These are phyloP conservation scores for Sutorius eximius DNA, from an alignment of 1,284 basidiomycete genomes.

Conservation along the genomic window DNA sequence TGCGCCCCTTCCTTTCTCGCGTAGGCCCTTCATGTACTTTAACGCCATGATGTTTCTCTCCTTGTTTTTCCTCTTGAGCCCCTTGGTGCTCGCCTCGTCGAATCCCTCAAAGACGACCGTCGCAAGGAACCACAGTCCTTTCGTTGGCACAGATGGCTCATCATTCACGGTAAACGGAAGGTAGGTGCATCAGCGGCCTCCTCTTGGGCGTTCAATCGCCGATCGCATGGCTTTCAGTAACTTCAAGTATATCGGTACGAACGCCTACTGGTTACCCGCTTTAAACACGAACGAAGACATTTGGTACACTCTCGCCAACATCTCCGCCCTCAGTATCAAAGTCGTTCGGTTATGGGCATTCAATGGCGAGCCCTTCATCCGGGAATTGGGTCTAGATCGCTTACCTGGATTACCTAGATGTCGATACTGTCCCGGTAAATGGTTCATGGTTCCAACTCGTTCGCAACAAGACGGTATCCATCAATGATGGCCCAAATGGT, in stretches of 20 bases:
- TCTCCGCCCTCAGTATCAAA: slow-evolving; percentile 55
- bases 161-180: slow-evolving; percentile 54
- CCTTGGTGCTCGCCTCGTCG: slow-evolving; percentile 14
- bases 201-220: slow-evolving; percentile 1
- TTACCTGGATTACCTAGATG: slow-evolving; percentile 39
- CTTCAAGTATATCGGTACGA: slow-evolving; percentile 61
- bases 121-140: slow-evolving; percentile 29
- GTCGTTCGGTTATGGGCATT: slow-evolving; percentile 70
- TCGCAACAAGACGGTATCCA: slow-evolving; percentile 44
- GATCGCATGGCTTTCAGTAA: slow-evolving; percentile 34
- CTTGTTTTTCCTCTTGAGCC: slow-evolving; percentile 15
- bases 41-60: slow-evolving; percentile 22
- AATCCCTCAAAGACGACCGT: slow-evolving; percentile 17
- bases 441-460: slow-evolving; percentile 59
- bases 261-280: slow-evolving; percentile 65
- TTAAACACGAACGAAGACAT: slow-evolving; percentile 60
- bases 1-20: background rate
- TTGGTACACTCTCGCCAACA: slow-evolving; percentile 54
- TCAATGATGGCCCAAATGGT: slow-evolving; percentile 66
- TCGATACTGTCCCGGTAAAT: slow-evolving; percentile 52
- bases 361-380: slow-evolving; percentile 43
- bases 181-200: slow-evolving; percentile 25
- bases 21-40: background rate
- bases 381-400: slow-evolving; percentile 11
- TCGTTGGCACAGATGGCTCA: slow-evolving; percentile 43